phyloP scores from a whole-genome alignment of 2,329 filamentous ascomycete genomes.

The Botrytis medusae region DNA sequence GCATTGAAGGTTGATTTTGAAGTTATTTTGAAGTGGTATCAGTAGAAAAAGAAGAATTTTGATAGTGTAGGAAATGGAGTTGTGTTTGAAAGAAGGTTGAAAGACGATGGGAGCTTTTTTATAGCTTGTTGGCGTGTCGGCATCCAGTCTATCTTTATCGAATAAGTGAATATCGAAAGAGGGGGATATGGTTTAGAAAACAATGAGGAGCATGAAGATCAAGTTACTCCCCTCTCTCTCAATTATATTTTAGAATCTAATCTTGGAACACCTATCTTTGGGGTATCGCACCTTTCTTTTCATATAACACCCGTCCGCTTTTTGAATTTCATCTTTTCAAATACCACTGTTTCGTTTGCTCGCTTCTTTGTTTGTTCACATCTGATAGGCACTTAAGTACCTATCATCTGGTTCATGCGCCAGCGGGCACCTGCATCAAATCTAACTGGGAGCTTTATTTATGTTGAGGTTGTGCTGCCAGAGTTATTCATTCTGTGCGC shows the following conservation, averaged over 20 bases:
- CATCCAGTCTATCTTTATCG: neutral
- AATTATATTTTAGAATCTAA: neutral
- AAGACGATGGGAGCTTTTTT: neutral
- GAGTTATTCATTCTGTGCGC: too few species aligned
- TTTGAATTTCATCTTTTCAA: neutral
- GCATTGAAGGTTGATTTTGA: neutral
- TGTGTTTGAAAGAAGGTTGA: neutral
- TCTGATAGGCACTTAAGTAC: neutral
- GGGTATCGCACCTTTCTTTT: neutral
- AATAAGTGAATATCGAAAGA: neutral
- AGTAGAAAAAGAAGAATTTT: neutral
- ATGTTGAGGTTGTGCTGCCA: neutral
- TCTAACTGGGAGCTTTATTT: neutral
- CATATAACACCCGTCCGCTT: neutral
- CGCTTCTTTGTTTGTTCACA: neutral
- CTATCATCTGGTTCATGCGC: neutral
- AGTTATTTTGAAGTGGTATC: neutral
- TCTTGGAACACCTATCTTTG: neutral
- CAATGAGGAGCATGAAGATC: neutral
- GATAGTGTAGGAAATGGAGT: neutral
- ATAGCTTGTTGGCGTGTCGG: neutral
- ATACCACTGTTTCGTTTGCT: neutral
- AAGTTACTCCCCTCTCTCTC: neutral
- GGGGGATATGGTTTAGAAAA: neutral
- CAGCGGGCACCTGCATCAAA: neutral